phyloP scores from a whole-genome alignment of 257 asterid species.

The Coffea eugenioides region DNA sequence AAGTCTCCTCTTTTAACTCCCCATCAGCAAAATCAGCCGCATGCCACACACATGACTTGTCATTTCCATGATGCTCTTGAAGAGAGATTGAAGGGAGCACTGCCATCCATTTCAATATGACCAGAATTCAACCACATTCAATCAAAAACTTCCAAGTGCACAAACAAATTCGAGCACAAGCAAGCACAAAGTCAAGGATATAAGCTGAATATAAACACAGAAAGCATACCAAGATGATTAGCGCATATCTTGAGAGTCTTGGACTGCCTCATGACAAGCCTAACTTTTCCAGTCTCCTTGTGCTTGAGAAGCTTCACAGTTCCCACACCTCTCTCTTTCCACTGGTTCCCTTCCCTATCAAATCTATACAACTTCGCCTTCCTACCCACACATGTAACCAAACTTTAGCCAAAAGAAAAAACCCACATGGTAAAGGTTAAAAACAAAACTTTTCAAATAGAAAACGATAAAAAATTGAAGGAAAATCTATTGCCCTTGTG shows the following conservation, averaged over 20 bases:
- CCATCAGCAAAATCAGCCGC: conserved; percentile 89
- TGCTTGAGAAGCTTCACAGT: conserved; percentile 78
- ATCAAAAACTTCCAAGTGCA: background rate
- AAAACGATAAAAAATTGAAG: too few species aligned
- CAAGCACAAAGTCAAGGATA: too few species aligned
- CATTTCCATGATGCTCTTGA: conserved; percentile 85
- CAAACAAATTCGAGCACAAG: background rate
- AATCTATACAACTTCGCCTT: conserved; percentile 86
- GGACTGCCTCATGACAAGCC: conserved; percentile 91
- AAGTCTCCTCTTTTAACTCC: conserved; percentile 77
- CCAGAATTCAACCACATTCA: background rate
- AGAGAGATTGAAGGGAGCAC: conserved; percentile 60
- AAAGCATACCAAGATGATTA: conserved; percentile 68
- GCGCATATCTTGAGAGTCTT: conserved; percentile 94
- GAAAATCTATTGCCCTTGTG: too few species aligned
- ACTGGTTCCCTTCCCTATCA: conserved; percentile 79
- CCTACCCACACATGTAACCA: conserved; percentile 35
- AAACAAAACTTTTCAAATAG: too few species aligned
- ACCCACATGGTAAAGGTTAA: too few species aligned
- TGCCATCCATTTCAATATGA: conserved; percentile 19
- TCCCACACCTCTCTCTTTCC: conserved; percentile 97
- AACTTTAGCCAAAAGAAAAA: background rate
- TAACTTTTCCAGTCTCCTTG: conserved; percentile 64
- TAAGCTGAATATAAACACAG: too few species aligned
- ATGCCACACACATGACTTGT: conserved; percentile 86